A percentile compares a stretch with the other conserved stretches of the same genome.
Conservation (phyloP, 352 stramenopile genomes). For the Phytophthora pinifolia region DNA sequence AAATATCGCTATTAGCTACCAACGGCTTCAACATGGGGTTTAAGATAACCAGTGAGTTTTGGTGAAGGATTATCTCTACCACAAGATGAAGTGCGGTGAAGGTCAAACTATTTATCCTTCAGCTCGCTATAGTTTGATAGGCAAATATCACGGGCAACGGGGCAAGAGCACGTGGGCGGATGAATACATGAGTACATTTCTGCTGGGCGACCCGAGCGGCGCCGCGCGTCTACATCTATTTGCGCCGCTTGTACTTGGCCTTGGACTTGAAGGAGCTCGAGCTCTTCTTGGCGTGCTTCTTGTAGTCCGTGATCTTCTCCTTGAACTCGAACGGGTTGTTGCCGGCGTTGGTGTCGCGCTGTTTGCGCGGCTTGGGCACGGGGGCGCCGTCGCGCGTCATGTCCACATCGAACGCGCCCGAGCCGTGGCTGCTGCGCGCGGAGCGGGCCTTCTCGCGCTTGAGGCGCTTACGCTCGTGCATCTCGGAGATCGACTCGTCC, state of each 20-base stretch:
- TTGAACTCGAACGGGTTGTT: slow-evolving; percentile 87
- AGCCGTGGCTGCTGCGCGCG: slow-evolving; percentile 53
- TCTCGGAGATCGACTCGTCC: slow-evolving; percentile 80
- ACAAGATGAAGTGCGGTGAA: too few relatives aligned
- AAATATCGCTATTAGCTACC: not conserved
- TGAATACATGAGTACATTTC: slow-evolving; percentile 35
- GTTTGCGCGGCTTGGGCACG: slow-evolving; percentile 37
- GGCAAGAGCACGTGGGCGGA: slow-evolving; percentile 11
- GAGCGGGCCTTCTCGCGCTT: slow-evolving; percentile 76
- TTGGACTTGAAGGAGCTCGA: slow-evolving; percentile 92
- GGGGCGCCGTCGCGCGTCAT: slow-evolving; percentile 43
- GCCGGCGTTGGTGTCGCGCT: slow-evolving; percentile 37
- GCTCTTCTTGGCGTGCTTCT: slow-evolving; percentile 90
- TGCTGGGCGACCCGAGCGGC: slow-evolving; percentile 14
- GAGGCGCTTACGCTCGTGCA: slow-evolving; percentile 74
- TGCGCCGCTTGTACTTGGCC: slow-evolving; percentile 82
- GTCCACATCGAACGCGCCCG: slow-evolving; percentile 73
- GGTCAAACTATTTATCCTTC: too few relatives aligned
- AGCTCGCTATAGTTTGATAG: too few relatives aligned
- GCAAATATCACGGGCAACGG: too few relatives aligned
- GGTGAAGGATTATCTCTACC: too few relatives aligned
- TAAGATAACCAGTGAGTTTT: too few relatives aligned
- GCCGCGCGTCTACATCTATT: slow-evolving; percentile 41
- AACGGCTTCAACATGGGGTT: too few relatives aligned
- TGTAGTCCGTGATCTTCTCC: slow-evolving; percentile 90